Conservation (phyloP, 306 rosid genomes). For the Dalbergia oliveri region DNA sequence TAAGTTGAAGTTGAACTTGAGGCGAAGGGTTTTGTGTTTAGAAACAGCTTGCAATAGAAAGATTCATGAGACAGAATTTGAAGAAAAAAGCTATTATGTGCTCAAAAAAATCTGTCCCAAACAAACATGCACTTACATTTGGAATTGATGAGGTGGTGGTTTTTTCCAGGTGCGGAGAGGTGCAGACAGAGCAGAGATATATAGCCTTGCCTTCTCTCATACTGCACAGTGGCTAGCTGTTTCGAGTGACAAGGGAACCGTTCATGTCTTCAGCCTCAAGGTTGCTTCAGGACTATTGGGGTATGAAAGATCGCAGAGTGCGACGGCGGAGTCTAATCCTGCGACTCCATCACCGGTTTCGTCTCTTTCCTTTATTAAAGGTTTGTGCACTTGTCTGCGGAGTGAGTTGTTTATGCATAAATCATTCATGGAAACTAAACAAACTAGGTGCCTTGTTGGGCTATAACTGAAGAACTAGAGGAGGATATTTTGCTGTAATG, state of each 20-base stretch:
- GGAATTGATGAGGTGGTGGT: conserved; percentile 32
- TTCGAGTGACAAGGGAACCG: conserved; percentile 91
- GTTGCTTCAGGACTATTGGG: conserved; percentile 67
- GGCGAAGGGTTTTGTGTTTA: neutral
- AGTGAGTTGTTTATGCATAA: neutral
- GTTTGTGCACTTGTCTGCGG: conserved; percentile 45
- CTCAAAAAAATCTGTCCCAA: neutral
- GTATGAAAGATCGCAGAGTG: conserved; percentile 49
- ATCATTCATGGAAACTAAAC: no score
- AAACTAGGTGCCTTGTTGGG: no score
- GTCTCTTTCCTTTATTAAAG: conserved; percentile 78
- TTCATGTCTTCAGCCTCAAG: conserved; percentile 80
- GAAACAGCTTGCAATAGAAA: no score
- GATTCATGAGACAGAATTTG: no score
- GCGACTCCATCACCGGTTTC: conserved; percentile 52
- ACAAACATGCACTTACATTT: no score
- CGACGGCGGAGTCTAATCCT: conserved; percentile 60
- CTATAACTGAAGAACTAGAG: no score
- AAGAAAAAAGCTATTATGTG: no score
- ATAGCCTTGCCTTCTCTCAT: conserved; percentile 85
- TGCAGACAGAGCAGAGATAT: conserved; percentile 83
- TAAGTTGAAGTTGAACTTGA: neutral
- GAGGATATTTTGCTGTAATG: no score
- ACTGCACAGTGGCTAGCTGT: conserved; percentile 89
- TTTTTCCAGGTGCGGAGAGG: conserved; percentile 84